Base-by-base conservation (phyloP, 176 grass and related monocot species). In the Ampelocalamus luodianensis region DNA sequence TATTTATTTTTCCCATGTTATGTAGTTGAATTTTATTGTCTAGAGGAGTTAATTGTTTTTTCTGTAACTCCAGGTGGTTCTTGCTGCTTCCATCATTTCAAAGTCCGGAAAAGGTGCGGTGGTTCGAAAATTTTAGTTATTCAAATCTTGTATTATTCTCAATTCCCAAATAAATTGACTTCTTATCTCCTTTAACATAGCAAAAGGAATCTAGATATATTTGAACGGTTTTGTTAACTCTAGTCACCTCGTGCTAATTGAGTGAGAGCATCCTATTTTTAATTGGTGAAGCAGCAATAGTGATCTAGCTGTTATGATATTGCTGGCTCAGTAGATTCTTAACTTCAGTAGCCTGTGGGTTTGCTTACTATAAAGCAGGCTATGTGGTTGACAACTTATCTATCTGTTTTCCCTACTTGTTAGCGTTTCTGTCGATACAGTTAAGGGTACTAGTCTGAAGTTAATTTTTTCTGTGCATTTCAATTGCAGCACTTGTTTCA, bases 81-180 rank as follows among this genome's bases (percentile, higher is more conserved):
- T 96, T 77, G 91, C 93, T 87, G 89, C 93, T 73, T 93, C 93
- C 17, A 85, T 93, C 55, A 78, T 90, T 77, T 89, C 88, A 22
- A 93, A 96, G 75, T 93, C 93, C 0, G 91, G 93, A 71, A 96
- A 96, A 96, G 93, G 93, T 93, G 37, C 40, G 65, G 6, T 77
- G 49, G 49, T 34, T 76, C 59, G 32, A 68, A 83, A n/a, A 49
- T 72, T 64, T 72, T 20, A 82, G 34, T 82, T 71, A 42, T 14
- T 74, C 61, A 37, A 60, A 74, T 43, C 37, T 4, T 85, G 55
- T 7, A 10, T 61, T 79, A 10, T 67, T 70, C 8, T 5, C 2
- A 65, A n/a, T 72, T 16, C 22, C 23, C 15, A 48, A 66, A 66
- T 4, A 38, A 45, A 20, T 26, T 9, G 7, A 10, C 59, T 78